These are phyloP conservation scores for Dimocarpus longan DNA, from an alignment of 345 rosid species.

Conservation along the genomic window DNA sequence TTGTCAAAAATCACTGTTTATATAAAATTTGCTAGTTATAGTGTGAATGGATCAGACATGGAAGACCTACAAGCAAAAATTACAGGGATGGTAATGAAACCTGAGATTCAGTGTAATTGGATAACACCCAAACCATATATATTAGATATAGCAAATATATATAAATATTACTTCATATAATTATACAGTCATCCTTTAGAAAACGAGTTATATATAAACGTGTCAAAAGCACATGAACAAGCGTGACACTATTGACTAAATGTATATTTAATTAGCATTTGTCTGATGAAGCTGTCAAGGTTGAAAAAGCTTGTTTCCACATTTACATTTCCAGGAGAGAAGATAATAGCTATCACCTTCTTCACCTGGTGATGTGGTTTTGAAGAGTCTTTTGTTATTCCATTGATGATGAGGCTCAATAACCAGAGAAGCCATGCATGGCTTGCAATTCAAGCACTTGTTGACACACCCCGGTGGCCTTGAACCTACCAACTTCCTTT, in stretches of 20 bases:
- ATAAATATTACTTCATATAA: background rate
- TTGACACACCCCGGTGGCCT: constrained; percentile 43
- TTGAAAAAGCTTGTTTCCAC: constrained; percentile 42
- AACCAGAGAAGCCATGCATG: constrained; percentile 44
- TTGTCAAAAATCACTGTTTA: too few relatives aligned
- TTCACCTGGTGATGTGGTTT: background rate
- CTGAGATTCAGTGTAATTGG: too few relatives aligned
- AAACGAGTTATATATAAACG: too few relatives aligned
- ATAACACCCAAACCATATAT: too few relatives aligned
- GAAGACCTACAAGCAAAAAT: too few relatives aligned
- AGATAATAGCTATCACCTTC: constrained; percentile 38
- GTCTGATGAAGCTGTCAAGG: constrained; percentile 18
- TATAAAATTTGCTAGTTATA: too few relatives aligned
- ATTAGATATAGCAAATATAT: too few relatives aligned
- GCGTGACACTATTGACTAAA: too few relatives aligned
- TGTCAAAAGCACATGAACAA: too few relatives aligned
- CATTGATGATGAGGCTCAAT: constrained; percentile 24
- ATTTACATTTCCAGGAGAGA: constrained; percentile 53
- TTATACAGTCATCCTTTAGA: background rate
- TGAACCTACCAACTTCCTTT: constrained; percentile 43
- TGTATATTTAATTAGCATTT: too few relatives aligned
- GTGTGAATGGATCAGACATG: too few relatives aligned
- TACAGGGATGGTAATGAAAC: too few relatives aligned
- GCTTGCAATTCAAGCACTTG: constrained; percentile 47
- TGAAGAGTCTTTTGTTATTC: background rate